Evolutionary conservation across 2,329 filamentous ascomycete genomes (phyloP), one percentile per base, ranked within the genome.

Genomic region (Arachnopeziza araneosa): DNA sequence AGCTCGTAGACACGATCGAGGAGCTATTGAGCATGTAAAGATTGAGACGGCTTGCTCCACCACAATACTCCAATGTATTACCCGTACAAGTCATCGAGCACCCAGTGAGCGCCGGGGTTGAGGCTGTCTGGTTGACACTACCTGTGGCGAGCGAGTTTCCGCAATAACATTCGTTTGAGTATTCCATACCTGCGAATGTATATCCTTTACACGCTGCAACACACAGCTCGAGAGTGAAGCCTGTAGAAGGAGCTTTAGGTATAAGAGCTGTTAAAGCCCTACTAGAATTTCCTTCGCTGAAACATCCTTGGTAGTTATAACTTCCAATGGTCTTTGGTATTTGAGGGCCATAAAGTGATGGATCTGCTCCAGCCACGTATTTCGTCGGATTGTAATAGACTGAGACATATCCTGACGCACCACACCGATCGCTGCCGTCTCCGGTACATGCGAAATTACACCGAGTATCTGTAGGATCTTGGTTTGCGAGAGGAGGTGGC

Each of bases 131-230:
- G 21, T 64, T 59, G 30, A 59, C 54, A 17, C 55, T 52, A 21
- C 64, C 64, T 1, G 60, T 8, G 22, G 32, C 54, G 6, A 69
- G 52, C 2, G 60, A 64, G 55, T 70, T 69, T 8, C 71, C 72
- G 63, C 71, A 73, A 60, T 68, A 74, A 51, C 73, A 74, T 60
- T 66, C 56, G 17, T 68, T 63, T 24, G 74, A 70, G 61, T 80
- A 69, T 36, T 69, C 63, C 61, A 67, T 64, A 24, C 66, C 67
- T 48, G 64, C 67, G 51, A 66, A 68, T 24, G 50, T 63, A 36
- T 63, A 69, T 1, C 57, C 61, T 14, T 53, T 30, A 52, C 66
- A 68, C 26, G 63, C 60, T 19, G 63, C 56, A 4, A 55, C 63
- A 24, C 67, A 69, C 24, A 60, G 49, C n/a, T 61, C 66, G 6